Evolutionary conservation across 2,329 filamentous ascomycete species (phyloP), one percentile per base, ranked within the genome.

Genomic region (Sporothrix mexicana): DNA sequence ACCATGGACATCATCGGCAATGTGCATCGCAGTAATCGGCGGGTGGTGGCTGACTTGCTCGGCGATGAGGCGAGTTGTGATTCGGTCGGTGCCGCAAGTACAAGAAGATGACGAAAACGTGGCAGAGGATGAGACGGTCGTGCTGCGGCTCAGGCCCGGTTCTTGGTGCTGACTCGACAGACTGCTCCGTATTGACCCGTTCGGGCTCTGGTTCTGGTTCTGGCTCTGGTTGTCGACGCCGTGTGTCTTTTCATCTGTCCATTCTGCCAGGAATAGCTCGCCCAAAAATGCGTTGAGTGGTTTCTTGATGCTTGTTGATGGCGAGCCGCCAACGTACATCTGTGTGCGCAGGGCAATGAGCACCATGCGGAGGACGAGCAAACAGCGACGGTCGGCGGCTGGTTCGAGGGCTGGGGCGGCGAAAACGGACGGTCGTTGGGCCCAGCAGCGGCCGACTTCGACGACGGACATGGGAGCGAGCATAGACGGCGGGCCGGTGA

Each of bases 11-110:
- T 79, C 75, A 76, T 85, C 83, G 30, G 78, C 77, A 43, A 87
- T 83, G 77, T 85, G 84, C 79, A 87, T 86, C 1, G 85, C 85
- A 2, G 85, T 87, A 59, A 87, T 85, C 20, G 85, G 85, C 30
- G 85, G 85, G 77, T 87, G 85, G 74, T 87, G 85, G 75, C 82
- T 84, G 74, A 87, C 85, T 77, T 87, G 85, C 77, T 87, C 85
- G 43, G 85, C 80, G 4, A 82, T 78, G 23, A 83, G 77, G 3
- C 76, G 74, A 6, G 79, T 81, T 0, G 78, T 80, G 13, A 77
- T 74, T 68, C 20, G 36, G 25, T 53, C 13, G 64, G 30, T 20
- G 30, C 45, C 66, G 41, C 36, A 70, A 45, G 43, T 7, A 17
- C 55, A 72, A 59, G 71, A 72, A 59, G 71, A 69, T 15, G 66